Conservation (phyloP, 805 yeast genomes). For the Kazachstania psychrophila region DNA sequence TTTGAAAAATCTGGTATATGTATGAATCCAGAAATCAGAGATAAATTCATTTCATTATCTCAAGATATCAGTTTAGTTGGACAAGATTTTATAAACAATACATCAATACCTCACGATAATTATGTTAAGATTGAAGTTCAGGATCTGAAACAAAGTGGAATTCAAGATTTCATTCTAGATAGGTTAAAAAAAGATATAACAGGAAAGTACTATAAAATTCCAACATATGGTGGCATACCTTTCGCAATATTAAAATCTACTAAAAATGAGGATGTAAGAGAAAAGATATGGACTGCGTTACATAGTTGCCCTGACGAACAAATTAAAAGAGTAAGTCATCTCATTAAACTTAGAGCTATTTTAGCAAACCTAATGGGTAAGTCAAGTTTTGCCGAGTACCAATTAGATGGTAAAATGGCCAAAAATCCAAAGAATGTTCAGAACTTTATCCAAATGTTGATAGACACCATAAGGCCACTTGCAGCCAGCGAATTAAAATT, state of each 20-base stretch:
- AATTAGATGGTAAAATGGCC: conserved; percentile 85
- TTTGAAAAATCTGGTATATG: conserved; percentile 86
- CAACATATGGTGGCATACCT: conserved; percentile 56
- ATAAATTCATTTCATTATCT: conserved; percentile 65
- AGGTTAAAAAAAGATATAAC: conserved; percentile 30
- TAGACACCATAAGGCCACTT: conserved; percentile 40
- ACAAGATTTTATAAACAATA: conserved; percentile 48
- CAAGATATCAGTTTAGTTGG: conserved; percentile 76
- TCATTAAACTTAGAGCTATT: conserved; percentile 57
- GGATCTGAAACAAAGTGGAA: conserved; percentile 14
- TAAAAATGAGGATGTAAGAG: conserved; percentile 47
- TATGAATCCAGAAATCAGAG: conserved; percentile 56
- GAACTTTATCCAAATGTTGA: conserved; percentile 55
- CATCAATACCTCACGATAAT: conserved; percentile 14
- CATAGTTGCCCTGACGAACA: conserved; percentile 61
- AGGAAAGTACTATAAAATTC: conserved; percentile 40
- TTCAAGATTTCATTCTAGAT: conserved; percentile 14
- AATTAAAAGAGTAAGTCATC: conserved; percentile 44
- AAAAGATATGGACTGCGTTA: conserved; percentile 62
- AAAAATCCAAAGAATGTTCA: conserved; percentile 65
- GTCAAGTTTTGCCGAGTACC: conserved; percentile 65
- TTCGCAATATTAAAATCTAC: conserved; percentile 55
- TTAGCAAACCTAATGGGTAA: conserved; percentile 69
- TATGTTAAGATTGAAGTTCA: conserved; percentile 19
- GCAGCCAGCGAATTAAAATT: conserved; percentile 51